Base-by-base conservation (phyloP, 495 filamentous ascomycete species). In the Xylaria bambusicola region DNA sequence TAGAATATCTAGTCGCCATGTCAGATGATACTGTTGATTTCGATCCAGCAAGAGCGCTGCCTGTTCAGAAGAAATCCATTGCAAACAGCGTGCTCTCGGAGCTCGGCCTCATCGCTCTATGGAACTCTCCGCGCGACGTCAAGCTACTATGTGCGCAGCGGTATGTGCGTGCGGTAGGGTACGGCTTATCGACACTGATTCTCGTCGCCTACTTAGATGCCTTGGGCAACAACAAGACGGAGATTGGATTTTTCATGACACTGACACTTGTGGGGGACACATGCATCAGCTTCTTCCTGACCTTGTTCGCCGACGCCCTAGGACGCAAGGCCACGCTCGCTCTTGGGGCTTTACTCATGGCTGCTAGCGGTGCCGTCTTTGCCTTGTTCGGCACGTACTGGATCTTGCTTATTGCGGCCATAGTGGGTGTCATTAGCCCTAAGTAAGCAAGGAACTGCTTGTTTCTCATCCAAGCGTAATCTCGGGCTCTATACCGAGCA, bases 181-280 rank as follows among this genome's bases (percentile, higher is more conserved):
- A 78, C 61, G 76, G 76, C 57, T 62, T 66, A 23, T 66, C 65
- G 52, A 69, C 72, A 10, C 71, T 79, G 0, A 61, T 77, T 33
- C 68, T 79, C 3, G 76, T 74, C 15, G 71, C 75, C 33, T 79
- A 78, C 59, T 73, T 96, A 33, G 78, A 81, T 12, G 82, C 81
- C 2, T 74, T 95, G 2, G 71, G 74, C 4, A 82, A 87, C 54
- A 76, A 86, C 3, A 88, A 92, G 69, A 73, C 80, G 4, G 77
- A 75, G 17, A 93, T 92, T 52, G 92, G 92, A 6, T 77, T 93
- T 4, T 95, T 96, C 73, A 95, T 96, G 91, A 92, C 88, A 0
- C 70, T 95, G 42, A 97, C 92, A 0, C 76, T 96, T 52, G 72
- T 87, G 27, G 92, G 92, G 4, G 92, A 97, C 74, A 86, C 89